Percentiles rank a stretch among this genome's conserved stretches.
Evolutionary conservation across 805 yeast species (phyloP).

Genomic region (Yamadazyma akitaensis): DNA sequence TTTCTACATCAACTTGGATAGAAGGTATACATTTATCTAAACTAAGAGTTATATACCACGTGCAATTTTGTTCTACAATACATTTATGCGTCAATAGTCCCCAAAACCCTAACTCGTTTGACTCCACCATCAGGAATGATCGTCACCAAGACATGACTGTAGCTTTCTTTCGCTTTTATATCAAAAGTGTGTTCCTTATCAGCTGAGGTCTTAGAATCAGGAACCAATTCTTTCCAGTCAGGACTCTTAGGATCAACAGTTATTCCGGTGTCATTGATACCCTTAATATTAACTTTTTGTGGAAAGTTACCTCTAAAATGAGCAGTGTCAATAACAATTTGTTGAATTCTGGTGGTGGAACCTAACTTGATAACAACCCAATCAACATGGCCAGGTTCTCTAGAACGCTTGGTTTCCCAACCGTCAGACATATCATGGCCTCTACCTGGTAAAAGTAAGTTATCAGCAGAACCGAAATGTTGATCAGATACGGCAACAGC

Average conservation of each 20-base stretch:
- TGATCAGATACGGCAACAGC: conserved; percentile 83
- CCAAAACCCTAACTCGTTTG: conserved; percentile 83
- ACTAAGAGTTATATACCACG: not conserved
- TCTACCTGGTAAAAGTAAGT: conserved; percentile 86
- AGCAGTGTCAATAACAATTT: conserved; percentile 82
- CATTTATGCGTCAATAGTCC: conserved; percentile 35
- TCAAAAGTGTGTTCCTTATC: conserved; percentile 71
- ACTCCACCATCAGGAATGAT: conserved; percentile 98
- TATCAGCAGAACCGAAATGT: conserved; percentile 91
- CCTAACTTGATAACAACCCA: conserved; percentile 89
- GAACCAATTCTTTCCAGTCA: conserved; percentile 65
- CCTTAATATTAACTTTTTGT: conserved; percentile 71
- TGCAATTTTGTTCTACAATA: not conserved
- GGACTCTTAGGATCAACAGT: conserved; percentile 40
- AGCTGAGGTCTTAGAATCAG: conserved; percentile 72
- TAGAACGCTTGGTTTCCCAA: conserved; percentile 94
- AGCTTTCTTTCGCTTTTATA: conserved; percentile 28
- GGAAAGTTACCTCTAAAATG: conserved; percentile 96
- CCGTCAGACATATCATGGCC: conserved; percentile 98
- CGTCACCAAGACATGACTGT: conserved; percentile 71
- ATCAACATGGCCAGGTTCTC: conserved; percentile 80
- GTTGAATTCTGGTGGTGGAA: conserved; percentile 51
- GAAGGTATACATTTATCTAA: not conserved
- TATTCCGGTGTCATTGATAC: conserved; percentile 35
- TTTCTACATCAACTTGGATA: not conserved